Evolutionary conservation across 2,329 filamentous ascomycete species (phyloP).

Genomic region (Alternaria sp.): DNA sequence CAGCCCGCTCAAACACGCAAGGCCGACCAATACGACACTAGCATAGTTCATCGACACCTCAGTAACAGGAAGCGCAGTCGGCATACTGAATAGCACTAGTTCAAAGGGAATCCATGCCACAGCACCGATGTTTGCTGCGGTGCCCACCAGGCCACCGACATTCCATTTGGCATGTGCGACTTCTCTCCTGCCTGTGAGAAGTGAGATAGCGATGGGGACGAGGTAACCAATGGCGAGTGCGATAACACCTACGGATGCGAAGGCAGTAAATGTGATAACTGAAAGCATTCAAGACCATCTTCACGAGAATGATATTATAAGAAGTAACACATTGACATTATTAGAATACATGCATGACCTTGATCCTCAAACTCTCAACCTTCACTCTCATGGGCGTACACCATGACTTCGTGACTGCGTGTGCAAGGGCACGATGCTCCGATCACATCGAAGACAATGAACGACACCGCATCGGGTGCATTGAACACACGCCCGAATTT

Average conservation of each 20-base stretch:
- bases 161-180: background rate
- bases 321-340: no score
- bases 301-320: no score
- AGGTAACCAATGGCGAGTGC: background rate
- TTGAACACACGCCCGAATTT: no score
- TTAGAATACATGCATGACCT: no score
- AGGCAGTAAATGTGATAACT: background rate
- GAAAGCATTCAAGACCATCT: no score
- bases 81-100: background rate
- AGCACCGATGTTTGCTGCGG: background rate
- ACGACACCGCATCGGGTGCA: no score
- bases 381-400: no score
- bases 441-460: no score
- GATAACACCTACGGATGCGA: background rate
- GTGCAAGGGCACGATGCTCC: no score
- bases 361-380: no score
- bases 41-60: conserved; percentile 64
- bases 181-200: background rate
- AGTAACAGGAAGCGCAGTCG: conserved; percentile 12
- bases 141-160: background rate
- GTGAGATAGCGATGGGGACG: background rate
- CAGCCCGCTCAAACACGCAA: conserved; percentile 33
- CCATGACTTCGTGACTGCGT: no score
- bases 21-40: conserved; percentile 62
- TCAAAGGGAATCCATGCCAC: background rate